Evolutionary conservation across 495 filamentous ascomycete species (phyloP), one percentile per base, ranked within the genome.

Genomic region (Aspergillus mulundensis): DNA sequence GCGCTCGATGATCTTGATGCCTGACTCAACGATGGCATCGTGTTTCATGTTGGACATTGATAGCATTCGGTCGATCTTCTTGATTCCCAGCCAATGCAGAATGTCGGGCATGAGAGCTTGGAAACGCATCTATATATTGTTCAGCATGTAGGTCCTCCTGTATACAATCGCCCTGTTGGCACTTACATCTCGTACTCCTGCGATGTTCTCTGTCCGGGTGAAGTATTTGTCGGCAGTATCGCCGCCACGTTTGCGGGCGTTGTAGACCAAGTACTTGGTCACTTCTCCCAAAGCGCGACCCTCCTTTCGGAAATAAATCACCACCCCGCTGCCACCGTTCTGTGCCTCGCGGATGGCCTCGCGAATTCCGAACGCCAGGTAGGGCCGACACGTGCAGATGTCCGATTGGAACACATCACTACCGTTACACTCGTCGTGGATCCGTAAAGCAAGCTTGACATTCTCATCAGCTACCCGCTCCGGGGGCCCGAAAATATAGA

Each of bases 41-140:
- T 98, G 85, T 75, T 98, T 98, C 94, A 98, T 97, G 75, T 97
- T 95, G 67, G 89, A 94, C 94, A 98, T 97, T 72, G 89, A 95
- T 47, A 98, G 80, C 94, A 98, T 97, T 40, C 91, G 83, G 71
- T 97, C 94, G 68, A 98, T 97, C 80, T 97, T 97, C 73, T 87
- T 95, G 65, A 98, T 96, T 57, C 94, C 94, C 16, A 98, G 82
- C 94, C 94, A 98, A 72, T 98, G 94, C 42, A 98, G 83, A 61
- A 97, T 93, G 67, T 96, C 92, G 32, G 94, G 94, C 94, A 98
- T 98, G 54, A 98, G 77, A n/a, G 93, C 91, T 79, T 98, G 94
- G 80, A 98, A 98, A 55, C 94, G 86, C 94, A 98, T 98, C 69
- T 72, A 44, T n/a, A 38, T 30, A 34, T 5, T 12, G 20, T 8